Conservation (phyloP, 495 filamentous ascomycete species). For the Geoglossum glabrum region DNA sequence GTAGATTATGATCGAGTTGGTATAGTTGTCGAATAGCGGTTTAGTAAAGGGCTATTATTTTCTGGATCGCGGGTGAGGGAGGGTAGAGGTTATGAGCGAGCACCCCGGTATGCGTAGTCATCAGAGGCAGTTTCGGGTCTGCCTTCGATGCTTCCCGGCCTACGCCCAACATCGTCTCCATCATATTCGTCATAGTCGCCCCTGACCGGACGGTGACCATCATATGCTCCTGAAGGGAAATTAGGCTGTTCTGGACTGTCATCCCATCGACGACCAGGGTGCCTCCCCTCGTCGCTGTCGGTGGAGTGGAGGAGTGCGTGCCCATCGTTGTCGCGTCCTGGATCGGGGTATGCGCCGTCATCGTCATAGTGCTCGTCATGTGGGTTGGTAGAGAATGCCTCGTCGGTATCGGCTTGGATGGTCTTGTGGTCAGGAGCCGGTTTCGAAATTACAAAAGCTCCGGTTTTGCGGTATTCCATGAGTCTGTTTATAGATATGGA, state of each 20-base stretch:
- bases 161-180: neutral
- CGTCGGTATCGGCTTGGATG: conserved; percentile 15
- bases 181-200: neutral
- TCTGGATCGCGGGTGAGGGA: too few relatives aligned
- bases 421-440: conserved; percentile 8
- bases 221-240: neutral
- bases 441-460: conserved; percentile 30
- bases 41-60: too few relatives aligned
- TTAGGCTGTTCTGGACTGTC: neutral
- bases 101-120: conserved; percentile 12
- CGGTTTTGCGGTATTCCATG: conserved; percentile 57
- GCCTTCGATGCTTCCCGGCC: conserved; percentile 13
- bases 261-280: neutral
- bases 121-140: neutral
- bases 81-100: neutral
- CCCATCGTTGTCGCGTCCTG: neutral
- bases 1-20: too few relatives aligned
- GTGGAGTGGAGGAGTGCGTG: neutral
- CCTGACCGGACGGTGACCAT: neutral
- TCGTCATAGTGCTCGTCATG: neutral
- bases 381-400: conserved; percentile 12
- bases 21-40: too few relatives aligned
- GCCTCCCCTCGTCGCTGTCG: neutral
- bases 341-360: neutral
- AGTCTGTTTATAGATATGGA: conserved; percentile 59